A percentile compares a stretch with the other conserved stretches of the same genome.
phyloP scores from a whole-genome alignment of 805 yeast genomes.

The Debaryomyces tyrocola region DNA sequence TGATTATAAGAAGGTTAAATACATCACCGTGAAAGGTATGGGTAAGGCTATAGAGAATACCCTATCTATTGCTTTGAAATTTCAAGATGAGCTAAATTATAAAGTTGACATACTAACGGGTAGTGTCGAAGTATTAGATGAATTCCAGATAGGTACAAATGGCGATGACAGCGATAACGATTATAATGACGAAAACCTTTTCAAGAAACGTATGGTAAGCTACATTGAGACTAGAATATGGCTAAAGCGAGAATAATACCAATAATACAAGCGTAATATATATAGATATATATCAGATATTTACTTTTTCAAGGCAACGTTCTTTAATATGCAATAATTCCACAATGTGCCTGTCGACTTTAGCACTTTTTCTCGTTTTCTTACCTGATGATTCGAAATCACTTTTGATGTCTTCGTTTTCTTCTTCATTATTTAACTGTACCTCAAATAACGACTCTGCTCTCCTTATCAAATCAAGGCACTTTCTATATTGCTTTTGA shows the following conservation, averaged over 20 bases:
- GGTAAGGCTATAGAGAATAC: conserved; percentile 67
- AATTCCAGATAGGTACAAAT: conserved; percentile 33
- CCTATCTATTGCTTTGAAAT: conserved; percentile 60
- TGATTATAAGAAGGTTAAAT: conserved; percentile 40
- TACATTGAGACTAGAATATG: conserved; percentile 46
- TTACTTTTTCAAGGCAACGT: conserved; percentile 32
- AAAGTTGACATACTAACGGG: conserved; percentile 63
- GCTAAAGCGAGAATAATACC: conserved; percentile 19
- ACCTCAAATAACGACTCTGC: conserved; percentile 35
- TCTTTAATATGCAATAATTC: conserved; percentile 50
- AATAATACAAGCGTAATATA: neutral
- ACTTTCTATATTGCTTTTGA: conserved; percentile 48
- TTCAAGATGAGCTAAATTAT: conserved; percentile 49
- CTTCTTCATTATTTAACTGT: conserved; percentile 20
- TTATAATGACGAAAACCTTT: conserved; percentile 33
- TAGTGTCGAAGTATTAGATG: conserved; percentile 72
- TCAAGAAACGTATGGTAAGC: conserved; percentile 47
- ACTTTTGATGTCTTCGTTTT: conserved; percentile 1
- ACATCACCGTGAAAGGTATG: conserved; percentile 67
- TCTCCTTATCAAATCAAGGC: conserved; percentile 44
- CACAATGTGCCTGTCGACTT: conserved; percentile 48
- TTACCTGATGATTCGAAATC: conserved; percentile 17
- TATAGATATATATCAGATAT: neutral
- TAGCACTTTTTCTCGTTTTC: conserved; percentile 25
- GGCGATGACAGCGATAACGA: conserved; percentile 17